These are phyloP conservation scores for Pythium insidiosum DNA, from an alignment of 352 stramenopile genomes.

Conservation along the genomic window DNA sequence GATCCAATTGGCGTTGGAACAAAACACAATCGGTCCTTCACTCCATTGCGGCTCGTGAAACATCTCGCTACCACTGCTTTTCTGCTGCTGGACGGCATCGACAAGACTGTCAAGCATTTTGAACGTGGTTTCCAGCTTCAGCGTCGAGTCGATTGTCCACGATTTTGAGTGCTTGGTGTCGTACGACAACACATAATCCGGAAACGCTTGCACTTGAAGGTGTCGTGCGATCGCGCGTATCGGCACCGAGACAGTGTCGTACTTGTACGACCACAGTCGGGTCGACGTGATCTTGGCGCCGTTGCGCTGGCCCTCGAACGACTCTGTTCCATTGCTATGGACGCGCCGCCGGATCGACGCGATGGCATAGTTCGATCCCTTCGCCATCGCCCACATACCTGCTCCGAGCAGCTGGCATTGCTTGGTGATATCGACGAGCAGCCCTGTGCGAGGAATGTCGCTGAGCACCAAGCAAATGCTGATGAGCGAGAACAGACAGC, in stretches of 20 bases:
- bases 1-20: too few species aligned
- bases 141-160: not conserved
- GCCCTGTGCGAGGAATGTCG: conserved; percentile 1
- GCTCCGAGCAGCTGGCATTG: not conserved
- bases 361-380: not conserved
- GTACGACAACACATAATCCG: not conserved
- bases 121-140: not conserved
- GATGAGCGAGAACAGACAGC: not conserved
- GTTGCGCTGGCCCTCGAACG: too few species aligned
- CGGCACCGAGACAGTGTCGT: not conserved
- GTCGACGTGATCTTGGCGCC: not conserved
- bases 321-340: too few species aligned
- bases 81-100: not conserved
- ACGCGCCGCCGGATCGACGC: too few species aligned
- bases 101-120: not conserved
- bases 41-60: too few species aligned
- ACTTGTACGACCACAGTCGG: not conserved
- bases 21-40: too few species aligned
- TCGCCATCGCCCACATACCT: not conserved
- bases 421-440: not conserved
- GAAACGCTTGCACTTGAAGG: not conserved
- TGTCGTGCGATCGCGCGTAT: not conserved
- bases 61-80: too few species aligned
- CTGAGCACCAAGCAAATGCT: not conserved
- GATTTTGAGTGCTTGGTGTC: too few species aligned